Conservation (phyloP, 2,329 filamentous ascomycete species). For the Albifimbria verrucaria region DNA sequence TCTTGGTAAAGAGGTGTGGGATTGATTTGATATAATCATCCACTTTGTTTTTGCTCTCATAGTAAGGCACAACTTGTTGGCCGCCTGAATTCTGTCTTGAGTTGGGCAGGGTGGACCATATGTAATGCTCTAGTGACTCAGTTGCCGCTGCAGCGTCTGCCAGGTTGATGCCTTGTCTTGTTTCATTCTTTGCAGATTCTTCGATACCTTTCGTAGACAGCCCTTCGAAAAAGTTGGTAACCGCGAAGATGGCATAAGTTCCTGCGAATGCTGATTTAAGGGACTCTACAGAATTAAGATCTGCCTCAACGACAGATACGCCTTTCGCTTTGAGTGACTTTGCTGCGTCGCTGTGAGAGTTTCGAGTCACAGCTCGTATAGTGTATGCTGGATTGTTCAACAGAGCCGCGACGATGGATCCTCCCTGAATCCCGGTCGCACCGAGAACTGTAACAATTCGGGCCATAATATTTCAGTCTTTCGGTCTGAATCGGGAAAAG, state of each 20-base stretch:
- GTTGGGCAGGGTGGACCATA: slow-evolving; percentile 43
- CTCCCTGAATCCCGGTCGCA: slow-evolving; percentile 38
- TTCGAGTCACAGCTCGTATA: slow-evolving; percentile 36
- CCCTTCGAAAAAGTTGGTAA: slow-evolving; percentile 31
- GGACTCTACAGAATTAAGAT: slow-evolving; percentile 21
- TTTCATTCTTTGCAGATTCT: slow-evolving; percentile 33
- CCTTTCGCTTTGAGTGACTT: slow-evolving; percentile 26
- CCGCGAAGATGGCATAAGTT: slow-evolving; percentile 30
- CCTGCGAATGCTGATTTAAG: slow-evolving; percentile 26
- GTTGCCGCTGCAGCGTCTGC: slow-evolving; percentile 36
- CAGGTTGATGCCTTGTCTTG: slow-evolving; percentile 36
- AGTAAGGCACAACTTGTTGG: slow-evolving; percentile 33
- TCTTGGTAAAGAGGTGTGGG: slow-evolving; percentile 28
- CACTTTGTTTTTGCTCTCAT: slow-evolving; percentile 37
- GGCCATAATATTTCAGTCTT: slow-evolving; percentile 29
- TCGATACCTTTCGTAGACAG: slow-evolving; percentile 24
- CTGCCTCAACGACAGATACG: slow-evolving; percentile 31
- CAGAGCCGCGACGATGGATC: slow-evolving; percentile 34
- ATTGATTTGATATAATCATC: slow-evolving; percentile 36
- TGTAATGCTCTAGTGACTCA: slow-evolving; percentile 36
- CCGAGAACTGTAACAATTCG: slow-evolving; percentile 29
- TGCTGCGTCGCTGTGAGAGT: slow-evolving; percentile 24
- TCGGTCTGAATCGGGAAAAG: neutral
- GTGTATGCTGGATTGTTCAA: slow-evolving; percentile 33
- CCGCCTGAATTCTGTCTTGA: slow-evolving; percentile 26